Evolutionary conservation across 139 green algal species (phyloP).

Genomic region (Tetradesmus lagerheimii): DNA sequence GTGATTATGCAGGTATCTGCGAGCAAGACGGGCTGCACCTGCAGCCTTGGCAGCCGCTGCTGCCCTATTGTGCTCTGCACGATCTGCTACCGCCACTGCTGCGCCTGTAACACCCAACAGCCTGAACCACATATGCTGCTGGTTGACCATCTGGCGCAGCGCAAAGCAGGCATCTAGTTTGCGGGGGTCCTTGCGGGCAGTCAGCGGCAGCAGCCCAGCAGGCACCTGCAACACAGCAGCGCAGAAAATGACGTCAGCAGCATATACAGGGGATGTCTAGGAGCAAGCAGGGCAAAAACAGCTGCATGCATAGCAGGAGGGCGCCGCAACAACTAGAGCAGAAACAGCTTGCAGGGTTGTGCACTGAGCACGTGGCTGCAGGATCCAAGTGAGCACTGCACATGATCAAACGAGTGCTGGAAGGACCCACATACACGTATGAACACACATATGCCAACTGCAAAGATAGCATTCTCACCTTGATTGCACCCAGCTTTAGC

Average conservation of each 20-base stretch:
- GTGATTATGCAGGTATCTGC: neutral
- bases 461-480: neutral
- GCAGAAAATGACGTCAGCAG: neutral
- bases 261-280: neutral
- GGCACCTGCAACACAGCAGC: neutral
- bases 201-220: neutral
- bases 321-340: neutral
- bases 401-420: neutral
- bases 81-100: neutral
- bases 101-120: constrained; percentile 23
- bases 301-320: neutral
- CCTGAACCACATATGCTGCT: constrained; percentile 25
- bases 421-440: neutral
- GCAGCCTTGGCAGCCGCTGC: neutral
- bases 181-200: neutral
- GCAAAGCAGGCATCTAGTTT: neutral
- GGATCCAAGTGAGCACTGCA: neutral
- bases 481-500: neutral
- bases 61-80: neutral
- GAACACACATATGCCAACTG: too few species aligned
- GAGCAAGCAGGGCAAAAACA: neutral
- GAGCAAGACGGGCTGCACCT: neutral
- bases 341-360: neutral
- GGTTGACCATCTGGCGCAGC: neutral
- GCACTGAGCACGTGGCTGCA: neutral